Base-by-base conservation (phyloP, 768 basidiomycete genomes). In the Suillus subalutaceus region DNA sequence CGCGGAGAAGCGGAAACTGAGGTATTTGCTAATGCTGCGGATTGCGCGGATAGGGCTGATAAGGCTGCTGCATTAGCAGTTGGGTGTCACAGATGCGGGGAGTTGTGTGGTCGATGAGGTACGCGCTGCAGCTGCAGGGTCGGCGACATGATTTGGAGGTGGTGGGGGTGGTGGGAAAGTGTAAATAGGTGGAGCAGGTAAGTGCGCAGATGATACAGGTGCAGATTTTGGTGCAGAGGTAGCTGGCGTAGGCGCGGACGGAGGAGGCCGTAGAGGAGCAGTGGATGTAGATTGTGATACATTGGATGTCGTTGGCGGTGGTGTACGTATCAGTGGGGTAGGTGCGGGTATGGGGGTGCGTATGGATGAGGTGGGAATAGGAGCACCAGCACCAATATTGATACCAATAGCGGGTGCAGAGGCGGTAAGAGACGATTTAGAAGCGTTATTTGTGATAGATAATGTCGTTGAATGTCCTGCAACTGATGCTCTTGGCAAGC, bases 101-200 rank as follows among this genome's bases (percentile, higher is more conserved):
- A 18, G 18, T 32, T 4, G 41, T 13, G 10, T 20, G 10, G 59
- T 41, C 9, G 58, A 43, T 26, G 26, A 20, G 20, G 20, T 9
- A 35, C 32, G 53, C 32, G 30, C 53, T 35, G 10, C 10, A 56
- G 20, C 6, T n/a, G 32, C 12, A 43, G 26, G 10, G 13, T 26
- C 41, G 30, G 20, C 18, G 18, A 30, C 59, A 4, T 60, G 59
- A 43, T 38, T 32, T 30, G 59, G 40, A 60, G 40, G 26, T 20
- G 59, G 59, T 43, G 40, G 58, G 23, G 58, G 58, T 18, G 40
- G 59, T 12, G 40, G 58, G 26, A 60, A 60, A 43, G 59, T 60
- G 13, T 60, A 60, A 7, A 60, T 30, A 32, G 59, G 59, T 43
- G 40, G 59, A 32, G 26, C 59, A 30, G 26, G 26, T 13, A 30